Evolutionary conservation across 345 rosid species (phyloP).

Genomic region (Populus euphratica): DNA sequence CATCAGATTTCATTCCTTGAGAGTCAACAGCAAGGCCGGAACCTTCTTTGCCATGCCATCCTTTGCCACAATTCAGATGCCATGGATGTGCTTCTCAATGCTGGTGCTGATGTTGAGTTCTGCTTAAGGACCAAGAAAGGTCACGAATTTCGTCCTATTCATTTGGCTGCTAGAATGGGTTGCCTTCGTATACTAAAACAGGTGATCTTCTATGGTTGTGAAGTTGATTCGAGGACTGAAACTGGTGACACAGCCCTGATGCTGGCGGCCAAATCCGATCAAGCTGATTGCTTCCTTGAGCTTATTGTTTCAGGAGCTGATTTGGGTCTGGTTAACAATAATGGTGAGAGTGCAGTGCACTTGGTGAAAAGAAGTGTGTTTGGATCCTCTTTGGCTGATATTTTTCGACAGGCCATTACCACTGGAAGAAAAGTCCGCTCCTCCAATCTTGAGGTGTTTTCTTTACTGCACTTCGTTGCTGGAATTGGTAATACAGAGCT

Average conservation of each 20-base stretch:
- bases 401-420: constrained; percentile 23
- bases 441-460: constrained; percentile 32
- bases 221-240: constrained; percentile 30
- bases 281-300: constrained; percentile 31
- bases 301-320: constrained; percentile 32
- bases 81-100: constrained; percentile 19
- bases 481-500: constrained; percentile 26
- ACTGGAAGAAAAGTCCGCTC: constrained; percentile 13
- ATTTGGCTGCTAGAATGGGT: constrained; percentile 33
- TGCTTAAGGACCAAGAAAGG: constrained; percentile 31
- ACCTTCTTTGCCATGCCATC: constrained; percentile 38
- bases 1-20: constrained; percentile 16
- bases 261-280: constrained; percentile 33
- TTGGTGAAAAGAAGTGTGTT: constrained; percentile 26
- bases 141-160: constrained; percentile 28
- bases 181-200: constrained; percentile 22
- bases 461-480: constrained; percentile 29
- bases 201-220: constrained; percentile 22
- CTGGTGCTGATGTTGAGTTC: constrained; percentile 27
- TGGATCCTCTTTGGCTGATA: constrained; percentile 20
- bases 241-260: constrained; percentile 32
- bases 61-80: constrained; percentile 40
- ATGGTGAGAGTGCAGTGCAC: constrained; percentile 26
- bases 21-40: constrained; percentile 30
- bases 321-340: constrained; percentile 27